Evolutionary conservation across 1,284 basidiomycete genomes (phyloP).

Genomic region (Amylostereum chailletii): DNA sequence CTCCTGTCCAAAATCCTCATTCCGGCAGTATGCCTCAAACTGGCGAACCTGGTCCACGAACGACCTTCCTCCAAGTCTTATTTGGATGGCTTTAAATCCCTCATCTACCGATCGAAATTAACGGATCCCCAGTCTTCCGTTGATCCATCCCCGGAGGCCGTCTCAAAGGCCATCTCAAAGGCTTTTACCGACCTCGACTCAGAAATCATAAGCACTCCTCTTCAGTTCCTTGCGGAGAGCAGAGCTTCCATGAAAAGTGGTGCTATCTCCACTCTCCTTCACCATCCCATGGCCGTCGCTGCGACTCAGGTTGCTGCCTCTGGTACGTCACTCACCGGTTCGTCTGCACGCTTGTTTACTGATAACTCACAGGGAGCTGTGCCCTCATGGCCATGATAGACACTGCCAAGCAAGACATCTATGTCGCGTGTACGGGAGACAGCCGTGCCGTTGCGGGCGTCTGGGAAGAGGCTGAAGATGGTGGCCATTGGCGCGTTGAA

Average conservation of each 20-base stretch:
- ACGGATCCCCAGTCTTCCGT: conserved; percentile 15
- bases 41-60: conserved; percentile 26
- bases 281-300: conserved; percentile 60
- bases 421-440: conserved; percentile 91
- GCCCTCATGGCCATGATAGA: conserved; percentile 84
- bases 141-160: conserved; percentile 33
- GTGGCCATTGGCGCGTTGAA: conserved; percentile 80
- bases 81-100: conserved; percentile 20
- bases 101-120: conserved; percentile 33
- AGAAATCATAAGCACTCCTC: conserved; percentile 71
- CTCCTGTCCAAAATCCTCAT: conserved; percentile 83
- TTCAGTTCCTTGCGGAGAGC: conserved; percentile 59
- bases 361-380: conserved; percentile 60
- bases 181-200: conserved; percentile 77
- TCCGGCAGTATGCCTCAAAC: conserved; percentile 77
- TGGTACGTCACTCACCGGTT: conserved; percentile 25
- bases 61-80: too few relatives aligned
- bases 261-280: conserved; percentile 56
- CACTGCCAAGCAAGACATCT: conserved; percentile 71
- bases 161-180: conserved; percentile 65
- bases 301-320: conserved; percentile 78
- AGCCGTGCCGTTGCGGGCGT: conserved; percentile 93
- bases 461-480: conserved; percentile 62
- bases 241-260: conserved; percentile 31
- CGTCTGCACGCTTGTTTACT: background rate